These are phyloP conservation scores for Boletus barrowsii DNA, from an alignment of 768 basidiomycete genomes.

Conservation along the genomic window DNA sequence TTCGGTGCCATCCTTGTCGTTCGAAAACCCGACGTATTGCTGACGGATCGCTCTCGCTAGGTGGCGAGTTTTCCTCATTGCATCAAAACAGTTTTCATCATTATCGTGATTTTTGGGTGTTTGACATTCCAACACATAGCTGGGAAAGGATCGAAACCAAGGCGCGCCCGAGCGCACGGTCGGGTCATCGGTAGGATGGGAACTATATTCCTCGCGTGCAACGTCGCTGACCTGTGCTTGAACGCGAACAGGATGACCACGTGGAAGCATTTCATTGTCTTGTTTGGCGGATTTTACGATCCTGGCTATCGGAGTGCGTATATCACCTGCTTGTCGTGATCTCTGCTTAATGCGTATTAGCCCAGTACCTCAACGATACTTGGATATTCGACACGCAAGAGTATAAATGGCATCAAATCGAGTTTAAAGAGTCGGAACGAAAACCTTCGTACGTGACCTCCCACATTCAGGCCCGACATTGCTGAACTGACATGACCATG, in stretches of 20 bases:
- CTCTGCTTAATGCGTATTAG: conserved; percentile 33
- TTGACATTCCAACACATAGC: conserved; percentile 70
- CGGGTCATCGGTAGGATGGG: conserved; percentile 65
- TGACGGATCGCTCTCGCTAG: conserved; percentile 30
- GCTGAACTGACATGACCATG: background rate
- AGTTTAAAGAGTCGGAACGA: conserved; percentile 65
- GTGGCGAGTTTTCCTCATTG: conserved; percentile 84
- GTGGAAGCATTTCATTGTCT: conserved; percentile 83
- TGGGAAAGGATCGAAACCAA: conserved; percentile 94
- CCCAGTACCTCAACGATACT: conserved; percentile 77
- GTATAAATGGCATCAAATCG: conserved; percentile 80
- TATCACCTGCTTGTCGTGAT: no score
- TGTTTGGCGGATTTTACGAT: conserved; percentile 92
- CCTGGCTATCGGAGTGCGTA: conserved; percentile 71
- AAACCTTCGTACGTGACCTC: conserved; percentile 60
- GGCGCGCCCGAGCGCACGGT: conserved; percentile 71
- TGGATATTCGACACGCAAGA: conserved; percentile 87
- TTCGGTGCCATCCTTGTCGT: conserved; percentile 50
- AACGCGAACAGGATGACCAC: conserved; percentile 65
- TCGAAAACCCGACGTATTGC: background rate
- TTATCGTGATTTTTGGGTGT: conserved; percentile 87
- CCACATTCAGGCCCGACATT: no score
- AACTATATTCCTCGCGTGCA: background rate
- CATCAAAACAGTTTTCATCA: conserved; percentile 85
- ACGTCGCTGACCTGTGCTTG: background rate